Evolutionary conservation across 805 yeast species (phyloP), one percentile per base, ranked within the genome.

Genomic region (Candida lessepsii): DNA sequence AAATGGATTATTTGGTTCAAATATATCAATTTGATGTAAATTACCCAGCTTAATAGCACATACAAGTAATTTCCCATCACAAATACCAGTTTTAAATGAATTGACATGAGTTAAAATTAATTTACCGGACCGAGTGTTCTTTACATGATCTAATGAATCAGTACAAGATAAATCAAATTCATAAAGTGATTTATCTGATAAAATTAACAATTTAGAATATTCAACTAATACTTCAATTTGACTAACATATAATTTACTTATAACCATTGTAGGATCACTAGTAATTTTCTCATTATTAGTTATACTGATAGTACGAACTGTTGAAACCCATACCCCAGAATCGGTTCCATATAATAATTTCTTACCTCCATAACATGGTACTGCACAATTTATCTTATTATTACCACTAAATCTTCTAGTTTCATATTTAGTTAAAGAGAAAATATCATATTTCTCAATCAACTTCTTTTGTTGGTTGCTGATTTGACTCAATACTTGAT

Each of bases 211-310:
- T 35, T 90, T 83, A 45, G 86, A 86, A 58, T 89, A 90, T 60
- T 89, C 97, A 47, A 90, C 97, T 49, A 93, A 65, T 1, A 89
- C 95, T 50, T 91, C 96, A 44, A 90, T 72, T 60, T 93, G 99
- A 1, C 89, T 80, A 14, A 93, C 87, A 49, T 86, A 86, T 30
- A 78, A 71, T 52, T 83, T 83, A 37, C 82, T 73, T 19, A 93
- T 77, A 14, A 89, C 79, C 66, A 82, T 78, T 9, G 81, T 75
- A 2, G 97, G 97, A 35, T 78, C 81, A 1, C 84, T 75, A 35
- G 82, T 81, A 34, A 75, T 72, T 50, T 66, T 67, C 40, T 69
- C 73, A 35, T 69, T 70, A 7, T 75, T 66, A 0, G 71, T 65
- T 38, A 80, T 65, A 25, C 76, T 70, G 41, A 73, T 76, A 6